Evolutionary conservation across 768 basidiomycete genomes (phyloP).

Genomic region (Chalciporus chontae): DNA sequence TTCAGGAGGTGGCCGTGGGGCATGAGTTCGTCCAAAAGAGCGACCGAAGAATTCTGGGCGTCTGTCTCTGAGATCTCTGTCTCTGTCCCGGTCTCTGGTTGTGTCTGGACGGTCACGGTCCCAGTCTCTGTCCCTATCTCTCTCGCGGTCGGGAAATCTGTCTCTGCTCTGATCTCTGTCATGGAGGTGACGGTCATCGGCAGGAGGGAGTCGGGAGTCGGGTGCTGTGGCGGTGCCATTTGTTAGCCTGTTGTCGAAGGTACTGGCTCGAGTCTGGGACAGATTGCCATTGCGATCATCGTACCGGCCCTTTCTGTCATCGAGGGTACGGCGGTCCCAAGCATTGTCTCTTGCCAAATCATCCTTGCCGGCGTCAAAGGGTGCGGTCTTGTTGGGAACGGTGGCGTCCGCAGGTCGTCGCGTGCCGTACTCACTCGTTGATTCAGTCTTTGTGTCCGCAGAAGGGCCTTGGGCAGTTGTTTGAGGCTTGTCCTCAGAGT

Average conservation of each 20-base stretch:
- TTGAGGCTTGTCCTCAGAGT: slow-evolving; percentile 8
- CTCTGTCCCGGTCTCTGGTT: slow-evolving; percentile 29
- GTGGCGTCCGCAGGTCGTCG: slow-evolving; percentile 21
- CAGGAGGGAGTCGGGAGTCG: slow-evolving; percentile 14
- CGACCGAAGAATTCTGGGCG: slow-evolving; percentile 37
- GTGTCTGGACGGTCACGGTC: slow-evolving; percentile 31
- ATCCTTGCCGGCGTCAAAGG: slow-evolving; percentile 27
- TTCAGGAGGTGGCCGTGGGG: slow-evolving; percentile 43
- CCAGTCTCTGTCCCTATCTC: slow-evolving; percentile 29
- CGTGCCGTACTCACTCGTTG: slow-evolving; percentile 29
- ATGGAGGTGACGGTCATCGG: slow-evolving; percentile 31
- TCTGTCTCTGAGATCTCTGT: slow-evolving; percentile 32
- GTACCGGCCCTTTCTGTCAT: slow-evolving; percentile 28
- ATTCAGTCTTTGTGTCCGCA: slow-evolving; percentile 11
- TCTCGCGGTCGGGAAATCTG: slow-evolving; percentile 32
- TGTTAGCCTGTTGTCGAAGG: slow-evolving; percentile 11
- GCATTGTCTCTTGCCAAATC: slow-evolving; percentile 23
- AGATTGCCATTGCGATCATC: slow-evolving; percentile 26
- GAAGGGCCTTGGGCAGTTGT: slow-evolving; percentile 2
- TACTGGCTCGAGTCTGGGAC: slow-evolving; percentile 7
- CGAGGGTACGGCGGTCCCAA: slow-evolving; percentile 30
- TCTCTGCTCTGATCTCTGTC: slow-evolving; percentile 36
- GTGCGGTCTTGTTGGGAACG: slow-evolving; percentile 19
- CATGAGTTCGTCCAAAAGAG: slow-evolving; percentile 38
- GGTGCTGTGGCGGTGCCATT: slow-evolving; percentile 7